Base-by-base conservation (phyloP, 2,329 filamentous ascomycete genomes). In the Kalmusia sp. region DNA sequence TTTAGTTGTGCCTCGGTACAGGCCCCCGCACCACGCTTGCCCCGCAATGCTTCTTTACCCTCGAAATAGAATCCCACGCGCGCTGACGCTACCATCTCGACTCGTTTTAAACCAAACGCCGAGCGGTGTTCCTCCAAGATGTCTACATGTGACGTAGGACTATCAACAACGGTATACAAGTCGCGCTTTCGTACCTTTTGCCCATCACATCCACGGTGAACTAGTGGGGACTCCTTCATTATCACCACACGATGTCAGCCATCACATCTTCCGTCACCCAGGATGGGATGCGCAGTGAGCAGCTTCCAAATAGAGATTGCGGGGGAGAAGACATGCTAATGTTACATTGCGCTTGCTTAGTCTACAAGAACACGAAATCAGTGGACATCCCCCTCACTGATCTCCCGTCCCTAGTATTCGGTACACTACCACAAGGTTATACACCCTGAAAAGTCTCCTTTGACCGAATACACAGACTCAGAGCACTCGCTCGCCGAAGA, bases 401-500 rank as follows among this genome's bases (percentile, higher is more conserved):
- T 41, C 46, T 75, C 9, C 51, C 71, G 17, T 72, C 68, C 1
- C 58, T 74, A 7, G 58, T 75, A 4, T 74, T 75, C 46, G 70
- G 71, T 71, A 59, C 21, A 48, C 27, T 31, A 15, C 37, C 19
- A 14, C 3, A 11, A 24, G 4, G 14, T 11, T 33, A 19, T 24
- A 44, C 19, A 41, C 25, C n/a, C n/a, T n/a, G n/a, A n/a, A n/a
- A n/a, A n/a, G n/a, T n/a, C n/a, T n/a, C n/a, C n/a, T n/a, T 38
- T 54, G 35, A 51, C 35, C n/a, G 15, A 40, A 8, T 15, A 39
- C 27, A 6, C 24, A 59, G 52, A 57, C 25, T 53, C 55, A 5
- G 63, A 69, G 34, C 55, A 68, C 31, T 63, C 59, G 22, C 55
- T 62, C 8, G 63, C 70, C 14, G 57, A 76, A 17, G 81, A 84